Evolutionary conservation across 768 basidiomycete genomes (phyloP).

Genomic region (Macrolepiota fuliginosa): DNA sequence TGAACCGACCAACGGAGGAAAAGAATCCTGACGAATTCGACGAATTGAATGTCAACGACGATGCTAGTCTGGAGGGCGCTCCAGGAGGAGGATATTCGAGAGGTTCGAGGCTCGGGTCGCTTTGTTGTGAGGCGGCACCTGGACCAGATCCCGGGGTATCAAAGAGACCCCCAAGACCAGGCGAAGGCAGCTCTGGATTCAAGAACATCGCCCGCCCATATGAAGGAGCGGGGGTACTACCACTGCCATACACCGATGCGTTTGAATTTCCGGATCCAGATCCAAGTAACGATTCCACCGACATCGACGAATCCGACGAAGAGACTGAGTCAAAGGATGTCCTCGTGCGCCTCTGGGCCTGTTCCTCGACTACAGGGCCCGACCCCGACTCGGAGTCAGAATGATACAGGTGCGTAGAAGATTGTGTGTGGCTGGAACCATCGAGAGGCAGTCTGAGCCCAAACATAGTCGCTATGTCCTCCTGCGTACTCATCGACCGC

Average conservation of each 20-base stretch:
- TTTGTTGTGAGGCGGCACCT: neutral
- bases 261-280: constrained; percentile 1
- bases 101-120: neutral
- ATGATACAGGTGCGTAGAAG: neutral
- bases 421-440: neutral
- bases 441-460: neutral
- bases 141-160: neutral
- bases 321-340: constrained; percentile 2
- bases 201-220: constrained; percentile 5
- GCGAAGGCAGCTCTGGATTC: constrained; percentile 10
- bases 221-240: neutral
- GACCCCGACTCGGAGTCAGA: neutral
- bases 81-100: neutral
- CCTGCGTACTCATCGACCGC: neutral
- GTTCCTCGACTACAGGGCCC: neutral
- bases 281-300: constrained; percentile 1
- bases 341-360: neutral
- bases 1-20: constrained; percentile 3
- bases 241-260: neutral
- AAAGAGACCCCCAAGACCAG: constrained; percentile 9
- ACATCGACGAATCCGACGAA: constrained; percentile 9
- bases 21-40: constrained; percentile 7
- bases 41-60: neutral
- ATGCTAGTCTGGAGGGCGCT: neutral
- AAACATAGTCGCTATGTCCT: neutral